Evolutionary conservation across 139 green algal species (phyloP), one percentile per base, ranked within the genome.

Genomic region (Micractinium sp.): DNA sequence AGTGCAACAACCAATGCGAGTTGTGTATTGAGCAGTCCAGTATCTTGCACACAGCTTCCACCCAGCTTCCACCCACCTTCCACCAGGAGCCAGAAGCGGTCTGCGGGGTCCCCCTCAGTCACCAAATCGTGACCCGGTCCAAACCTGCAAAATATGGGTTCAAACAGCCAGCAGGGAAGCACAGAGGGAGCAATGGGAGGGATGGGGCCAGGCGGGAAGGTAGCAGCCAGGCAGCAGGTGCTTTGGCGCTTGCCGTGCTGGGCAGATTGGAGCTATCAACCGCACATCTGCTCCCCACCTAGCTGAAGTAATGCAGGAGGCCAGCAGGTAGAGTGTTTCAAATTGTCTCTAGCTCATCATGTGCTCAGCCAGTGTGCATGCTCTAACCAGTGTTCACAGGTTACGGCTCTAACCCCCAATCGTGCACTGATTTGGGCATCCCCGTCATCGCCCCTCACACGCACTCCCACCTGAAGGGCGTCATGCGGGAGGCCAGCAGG

Each of bases 61-160:
- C 66, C 66, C 66, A n/a, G 7, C 23, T 29, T 73, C 66, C 66
- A 31, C 75, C 3, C 76, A 89, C 90, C 90, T 47, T 92, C 90
- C 31, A 85, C 66, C n/a, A 92, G 47, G 2, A 92, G 39, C 87
- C 87, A 92, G 18, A 91, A 79, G 39, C 63, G 85, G 75, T 91
- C 90, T 22, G 90, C 90, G 16, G 74, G 73, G 35, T 92, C 90
- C 9, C 90, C 90, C n/a, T 92, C 81, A 2, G 82, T 79, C 0
- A 67, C 87, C 39, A 92, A 36, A 61, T 92, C 90, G 31, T 89
- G 87, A 20, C 90, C 90, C 0, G 87, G 74, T 0, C 41, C 63
- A 66, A 92, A 87, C 74, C 89, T 88, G 83, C 35, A 36, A 53
- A 27, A 22, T 60, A 22, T 3, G n/a, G n/a, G n/a, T n/a, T n/a